A percentile compares a stretch with the other conserved stretches of the same genome.
Conservation (phyloP, 129 eudicot genomes). For the Flaveria sonorensis region DNA sequence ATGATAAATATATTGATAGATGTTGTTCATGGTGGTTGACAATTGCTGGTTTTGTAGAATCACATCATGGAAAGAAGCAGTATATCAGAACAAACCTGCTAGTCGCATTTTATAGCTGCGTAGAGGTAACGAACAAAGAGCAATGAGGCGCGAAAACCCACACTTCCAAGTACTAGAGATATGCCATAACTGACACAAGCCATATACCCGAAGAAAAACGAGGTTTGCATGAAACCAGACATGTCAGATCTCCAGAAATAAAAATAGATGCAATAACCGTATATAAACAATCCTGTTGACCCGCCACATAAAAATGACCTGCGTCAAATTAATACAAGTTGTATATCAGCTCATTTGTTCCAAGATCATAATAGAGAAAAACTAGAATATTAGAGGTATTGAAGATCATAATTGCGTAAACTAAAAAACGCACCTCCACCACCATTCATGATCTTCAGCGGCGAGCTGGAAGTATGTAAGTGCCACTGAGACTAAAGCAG, state of each 20-base stretch:
- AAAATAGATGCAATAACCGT: slow-evolving; percentile 38
- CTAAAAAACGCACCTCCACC: slow-evolving; percentile 50
- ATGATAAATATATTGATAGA: too few species aligned
- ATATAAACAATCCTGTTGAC: slow-evolving; percentile 42
- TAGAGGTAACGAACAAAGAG: slow-evolving; percentile 44
- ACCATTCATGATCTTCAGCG: slow-evolving; percentile 75
- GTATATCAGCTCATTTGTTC: slow-evolving; percentile 17
- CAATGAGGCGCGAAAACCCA: slow-evolving; percentile 43
- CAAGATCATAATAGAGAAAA: not conserved
- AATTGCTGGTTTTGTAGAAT: not conserved
- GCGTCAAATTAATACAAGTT: slow-evolving; percentile 19
- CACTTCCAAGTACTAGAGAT: slow-evolving; percentile 44
- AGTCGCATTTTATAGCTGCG: slow-evolving; percentile 43
- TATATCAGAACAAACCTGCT: not conserved
- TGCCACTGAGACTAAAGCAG: slow-evolving; percentile 61
- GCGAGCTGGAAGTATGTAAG: slow-evolving; percentile 73
- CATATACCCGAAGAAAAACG: slow-evolving; percentile 43
- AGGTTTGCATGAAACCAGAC: slow-evolving; percentile 43
- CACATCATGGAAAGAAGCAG: not conserved
- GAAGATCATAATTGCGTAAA: not conserved
- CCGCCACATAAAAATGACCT: slow-evolving; percentile 46
- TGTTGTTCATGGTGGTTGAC: not conserved
- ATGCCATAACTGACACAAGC: slow-evolving; percentile 39
- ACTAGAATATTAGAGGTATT: too few species aligned
- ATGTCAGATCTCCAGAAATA: slow-evolving; percentile 30